phyloP scores from a whole-genome alignment of 352 stramenopile species.

The Phytophthora ramorum region DNA sequence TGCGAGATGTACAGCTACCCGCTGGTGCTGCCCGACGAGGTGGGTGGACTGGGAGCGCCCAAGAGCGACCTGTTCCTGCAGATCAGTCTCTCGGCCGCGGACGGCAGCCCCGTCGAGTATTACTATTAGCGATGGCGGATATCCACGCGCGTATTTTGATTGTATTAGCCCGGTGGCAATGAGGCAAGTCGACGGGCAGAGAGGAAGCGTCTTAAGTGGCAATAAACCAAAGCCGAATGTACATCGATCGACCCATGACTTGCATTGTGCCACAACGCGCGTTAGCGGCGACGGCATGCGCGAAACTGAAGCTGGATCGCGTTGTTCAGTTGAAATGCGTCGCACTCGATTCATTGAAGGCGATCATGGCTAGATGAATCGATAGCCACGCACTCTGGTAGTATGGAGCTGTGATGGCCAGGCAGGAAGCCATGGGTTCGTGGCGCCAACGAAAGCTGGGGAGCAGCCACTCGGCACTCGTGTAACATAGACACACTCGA shows the following conservation, averaged over 20 bases:
- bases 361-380: slow-evolving; percentile 1
- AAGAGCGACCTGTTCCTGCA: slow-evolving; percentile 72
- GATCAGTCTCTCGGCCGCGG: slow-evolving; percentile 59
- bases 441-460: too few species aligned
- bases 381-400: slow-evolving; percentile 6
- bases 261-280: background rate
- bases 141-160: slow-evolving; percentile 18
- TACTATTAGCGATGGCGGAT: slow-evolving; percentile 33
- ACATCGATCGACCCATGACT: background rate
- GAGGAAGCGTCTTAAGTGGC: slow-evolving; percentile 3
- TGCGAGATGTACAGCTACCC: slow-evolving; percentile 76
- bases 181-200: background rate
- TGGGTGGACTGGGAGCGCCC: slow-evolving; percentile 47
- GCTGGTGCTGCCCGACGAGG: slow-evolving; percentile 67
- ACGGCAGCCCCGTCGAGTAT: slow-evolving; percentile 60
- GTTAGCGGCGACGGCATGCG: background rate
- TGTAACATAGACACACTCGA: slow-evolving; percentile 24
- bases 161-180: slow-evolving; percentile 24
- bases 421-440: background rate
- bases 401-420: slow-evolving; percentile 16
- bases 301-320: background rate
- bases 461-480: slow-evolving; percentile 5
- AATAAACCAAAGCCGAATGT: slow-evolving; percentile 7
- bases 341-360: slow-evolving; percentile 14
- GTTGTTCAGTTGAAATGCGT: slow-evolving; percentile 18